Evolutionary conservation across 2,329 filamentous ascomycete species (phyloP).

Genomic region (Fusarium pseudograminearum): DNA sequence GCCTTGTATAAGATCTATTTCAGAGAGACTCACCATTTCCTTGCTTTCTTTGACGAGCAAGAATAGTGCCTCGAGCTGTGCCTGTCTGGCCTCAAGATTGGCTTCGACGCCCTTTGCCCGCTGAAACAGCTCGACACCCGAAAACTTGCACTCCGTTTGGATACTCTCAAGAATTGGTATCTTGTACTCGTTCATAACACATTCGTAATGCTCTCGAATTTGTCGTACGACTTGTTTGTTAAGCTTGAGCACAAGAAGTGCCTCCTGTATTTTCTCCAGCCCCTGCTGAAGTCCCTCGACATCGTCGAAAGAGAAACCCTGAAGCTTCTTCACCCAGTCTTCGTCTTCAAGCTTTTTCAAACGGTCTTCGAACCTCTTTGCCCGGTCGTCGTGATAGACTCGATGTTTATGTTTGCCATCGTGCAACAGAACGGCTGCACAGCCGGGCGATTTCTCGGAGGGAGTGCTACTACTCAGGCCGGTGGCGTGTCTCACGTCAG

Average conservation of each 20-base stretch:
- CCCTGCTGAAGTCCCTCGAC: slow-evolving; percentile 12
- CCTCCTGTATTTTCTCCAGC: slow-evolving; percentile 25
- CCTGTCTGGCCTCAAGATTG: slow-evolving; percentile 15
- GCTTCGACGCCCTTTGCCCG: slow-evolving; percentile 3
- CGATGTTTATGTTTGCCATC: background rate
- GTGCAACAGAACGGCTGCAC: background rate
- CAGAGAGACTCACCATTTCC: slow-evolving; percentile 1
- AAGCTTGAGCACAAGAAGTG: slow-evolving; percentile 22
- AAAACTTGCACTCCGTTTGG: background rate
- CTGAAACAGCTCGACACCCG: background rate
- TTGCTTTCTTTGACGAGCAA: slow-evolving; percentile 23
- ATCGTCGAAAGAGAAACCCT: slow-evolving; percentile 13
- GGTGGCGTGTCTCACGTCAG: background rate
- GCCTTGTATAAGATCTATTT: rapidly evolving
- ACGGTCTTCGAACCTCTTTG: background rate
- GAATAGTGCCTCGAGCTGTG: slow-evolving; percentile 16
- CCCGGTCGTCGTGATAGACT: background rate
- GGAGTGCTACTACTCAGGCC: background rate
- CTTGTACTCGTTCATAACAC: slow-evolving; percentile 5
- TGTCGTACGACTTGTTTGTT: slow-evolving; percentile 28
- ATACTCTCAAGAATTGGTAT: slow-evolving; percentile 8
- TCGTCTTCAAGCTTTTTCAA: background rate
- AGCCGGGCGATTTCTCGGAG: background rate
- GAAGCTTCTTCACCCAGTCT: background rate
- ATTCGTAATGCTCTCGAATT: slow-evolving; percentile 29